Evolutionary conservation across 1,284 basidiomycete genomes (phyloP), one percentile per base, ranked within the genome.

Genomic region (Cryptococcus sp.): DNA sequence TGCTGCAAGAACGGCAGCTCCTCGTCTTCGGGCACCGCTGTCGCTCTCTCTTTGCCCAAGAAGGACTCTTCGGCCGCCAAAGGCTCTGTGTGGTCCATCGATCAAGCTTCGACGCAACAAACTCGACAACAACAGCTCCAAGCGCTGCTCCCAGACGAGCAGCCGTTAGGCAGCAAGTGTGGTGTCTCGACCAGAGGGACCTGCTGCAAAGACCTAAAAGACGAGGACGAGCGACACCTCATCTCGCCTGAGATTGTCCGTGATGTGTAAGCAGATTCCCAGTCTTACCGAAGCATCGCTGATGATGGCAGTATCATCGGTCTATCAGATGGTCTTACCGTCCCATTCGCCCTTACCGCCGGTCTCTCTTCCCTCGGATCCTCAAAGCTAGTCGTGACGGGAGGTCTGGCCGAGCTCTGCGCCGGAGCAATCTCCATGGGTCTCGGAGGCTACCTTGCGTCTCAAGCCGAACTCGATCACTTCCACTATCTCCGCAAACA

Each of bases 391-490:
- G 93, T 97, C 60, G 87, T 97, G 40, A 78, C 95, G 42, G 88
- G 90, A 60, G 90, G 93, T 41, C 75, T 95, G 43, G 88, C 93
- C 24, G 89, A 97, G 49, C 83, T 95, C 56, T 87, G 92, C 51
- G 89, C 91, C 2, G 92, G 93, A n/a, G 87, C 91, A 9, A 89
- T 97, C 54, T 77, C 75, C 16, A 98, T 97, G 94, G 93, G 93
- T 52, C 87, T 97, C 43, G 94, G 94, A 49, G 94, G 94, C 22
- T 97, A 94, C 78, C 84, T 98, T 48, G 91, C 91, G 2, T 91
- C 93, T 0, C 90, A 97, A 72, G 87, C 94, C 33, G 94, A 98
- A 72, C 82, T 91, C 44, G 91, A 97, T 71, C 87, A 94, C 73
- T 92, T 88, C 74, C 85, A 85, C 51, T 94, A 87, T 74, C 81